These are phyloP conservation scores for Fusarium clavum DNA, from an alignment of 2,329 filamentous ascomycete genomes.

Conservation along the genomic window DNA sequence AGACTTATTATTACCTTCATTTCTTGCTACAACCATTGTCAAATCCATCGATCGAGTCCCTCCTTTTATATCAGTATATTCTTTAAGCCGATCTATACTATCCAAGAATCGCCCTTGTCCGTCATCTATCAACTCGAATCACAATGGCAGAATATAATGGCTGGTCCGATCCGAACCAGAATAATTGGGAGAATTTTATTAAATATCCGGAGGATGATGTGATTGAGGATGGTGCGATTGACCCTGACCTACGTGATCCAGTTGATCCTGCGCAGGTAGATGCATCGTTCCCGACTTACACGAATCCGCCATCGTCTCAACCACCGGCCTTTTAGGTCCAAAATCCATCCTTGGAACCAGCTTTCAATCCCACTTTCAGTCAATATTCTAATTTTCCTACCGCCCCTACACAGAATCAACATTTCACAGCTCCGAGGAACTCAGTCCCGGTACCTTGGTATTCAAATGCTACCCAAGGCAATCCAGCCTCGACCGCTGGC, in stretches of 20 bases:
- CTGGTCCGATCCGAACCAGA: background rate
- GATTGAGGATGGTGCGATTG: background rate
- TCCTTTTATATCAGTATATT: background rate
- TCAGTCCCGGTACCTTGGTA: background rate
- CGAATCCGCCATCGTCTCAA: background rate
- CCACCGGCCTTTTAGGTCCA: background rate
- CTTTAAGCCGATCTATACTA: background rate
- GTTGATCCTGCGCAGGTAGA: background rate
- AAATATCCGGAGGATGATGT: background rate
- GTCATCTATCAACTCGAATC: background rate
- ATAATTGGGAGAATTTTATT: background rate
- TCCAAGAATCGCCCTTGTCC: background rate
- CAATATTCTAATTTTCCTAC: background rate
- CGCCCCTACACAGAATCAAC: background rate
- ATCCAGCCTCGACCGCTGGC: background rate
- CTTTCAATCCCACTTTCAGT: background rate
- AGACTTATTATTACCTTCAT: background rate
- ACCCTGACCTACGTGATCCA: background rate
- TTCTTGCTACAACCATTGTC: background rate
- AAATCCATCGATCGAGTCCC: background rate
- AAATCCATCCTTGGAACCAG: background rate
- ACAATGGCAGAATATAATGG: conserved; percentile 2
- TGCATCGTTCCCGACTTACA: background rate
- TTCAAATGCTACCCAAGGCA: background rate
- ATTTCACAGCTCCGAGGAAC: background rate